Conservation (phyloP, 2,329 filamentous ascomycete genomes). For the Fusarium sp. region DNA sequence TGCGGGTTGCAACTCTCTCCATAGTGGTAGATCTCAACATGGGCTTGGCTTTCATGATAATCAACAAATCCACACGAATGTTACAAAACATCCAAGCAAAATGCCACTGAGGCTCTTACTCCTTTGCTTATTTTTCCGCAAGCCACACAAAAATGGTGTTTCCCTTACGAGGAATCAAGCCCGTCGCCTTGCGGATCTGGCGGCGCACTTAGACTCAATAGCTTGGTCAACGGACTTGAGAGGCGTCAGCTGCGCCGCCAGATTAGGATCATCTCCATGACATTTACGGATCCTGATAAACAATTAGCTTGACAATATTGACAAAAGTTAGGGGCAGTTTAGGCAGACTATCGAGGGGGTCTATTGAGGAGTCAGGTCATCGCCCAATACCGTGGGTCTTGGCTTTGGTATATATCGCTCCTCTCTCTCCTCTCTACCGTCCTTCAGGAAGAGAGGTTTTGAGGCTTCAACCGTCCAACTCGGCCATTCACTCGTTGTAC, state of each 20-base stretch:
- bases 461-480: slow-evolving; percentile 27
- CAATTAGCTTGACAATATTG: not conserved
- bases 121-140: not conserved
- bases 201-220: not conserved
- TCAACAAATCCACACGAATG: not conserved
- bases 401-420: not conserved
- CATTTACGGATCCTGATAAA: not conserved
- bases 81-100: not conserved
- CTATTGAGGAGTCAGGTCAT: not conserved
- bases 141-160: not conserved
- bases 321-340: not conserved
- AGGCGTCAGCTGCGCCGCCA: not conserved
- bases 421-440: not conserved
- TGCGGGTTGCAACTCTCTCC: not conserved
- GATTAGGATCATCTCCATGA: not conserved
- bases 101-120: not conserved
- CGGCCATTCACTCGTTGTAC: slow-evolving; percentile 10
- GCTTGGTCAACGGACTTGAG: not conserved
- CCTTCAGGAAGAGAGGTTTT: not conserved
- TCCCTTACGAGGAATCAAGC: not conserved
- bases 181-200: not conserved
- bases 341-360: not conserved
- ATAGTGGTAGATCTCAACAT: not conserved
- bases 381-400: not conserved
- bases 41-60: not conserved